Conservation (phyloP, 2,329 filamentous ascomycete species). For the Acrocalymma vagum region DNA sequence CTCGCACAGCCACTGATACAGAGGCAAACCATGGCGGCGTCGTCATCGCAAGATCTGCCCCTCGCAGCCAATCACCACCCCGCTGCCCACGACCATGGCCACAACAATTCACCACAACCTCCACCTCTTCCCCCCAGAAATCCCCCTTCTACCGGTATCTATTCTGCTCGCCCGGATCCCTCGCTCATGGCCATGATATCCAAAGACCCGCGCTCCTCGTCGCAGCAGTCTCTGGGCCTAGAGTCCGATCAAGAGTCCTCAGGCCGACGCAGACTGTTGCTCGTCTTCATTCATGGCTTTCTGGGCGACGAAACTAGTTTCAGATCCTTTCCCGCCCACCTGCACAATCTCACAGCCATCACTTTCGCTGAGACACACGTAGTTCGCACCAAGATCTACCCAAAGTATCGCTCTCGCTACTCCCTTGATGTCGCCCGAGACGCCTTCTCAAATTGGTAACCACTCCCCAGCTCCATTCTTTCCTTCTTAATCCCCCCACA, state of each 20-base stretch:
- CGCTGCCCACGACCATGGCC: conserved; percentile 22
- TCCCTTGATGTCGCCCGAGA: conserved; percentile 77
- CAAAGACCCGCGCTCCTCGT: conserved; percentile 55
- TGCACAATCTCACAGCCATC: conserved; percentile 76
- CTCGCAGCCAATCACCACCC: conserved; percentile 17
- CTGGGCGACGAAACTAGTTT: conserved; percentile 90
- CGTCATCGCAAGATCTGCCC: too few species aligned
- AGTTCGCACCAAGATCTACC: conserved; percentile 87
- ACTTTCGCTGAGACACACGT: conserved; percentile 76
- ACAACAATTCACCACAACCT: conserved; percentile 20
- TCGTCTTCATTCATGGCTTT: conserved; percentile 91
- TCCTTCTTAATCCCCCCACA: background rate
- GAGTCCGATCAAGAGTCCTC: conserved; percentile 36
- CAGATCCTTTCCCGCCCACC: conserved; percentile 84
- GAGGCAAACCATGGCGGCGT: too few species aligned
- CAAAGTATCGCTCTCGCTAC: conserved; percentile 78
- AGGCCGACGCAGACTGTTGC: conserved; percentile 67
- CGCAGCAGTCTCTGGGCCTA: conserved; percentile 55
- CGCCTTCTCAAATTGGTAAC: conserved; percentile 80
- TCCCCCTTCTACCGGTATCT: conserved; percentile 17
- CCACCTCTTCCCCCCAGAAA: conserved; percentile 44
- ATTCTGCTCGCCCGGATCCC: conserved; percentile 26
- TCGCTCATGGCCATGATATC: conserved; percentile 38
- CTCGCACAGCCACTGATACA: too few species aligned
- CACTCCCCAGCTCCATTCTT: conserved; percentile 1